Conservation (phyloP, 805 yeast species). For the Ogataea pignaliae region DNA sequence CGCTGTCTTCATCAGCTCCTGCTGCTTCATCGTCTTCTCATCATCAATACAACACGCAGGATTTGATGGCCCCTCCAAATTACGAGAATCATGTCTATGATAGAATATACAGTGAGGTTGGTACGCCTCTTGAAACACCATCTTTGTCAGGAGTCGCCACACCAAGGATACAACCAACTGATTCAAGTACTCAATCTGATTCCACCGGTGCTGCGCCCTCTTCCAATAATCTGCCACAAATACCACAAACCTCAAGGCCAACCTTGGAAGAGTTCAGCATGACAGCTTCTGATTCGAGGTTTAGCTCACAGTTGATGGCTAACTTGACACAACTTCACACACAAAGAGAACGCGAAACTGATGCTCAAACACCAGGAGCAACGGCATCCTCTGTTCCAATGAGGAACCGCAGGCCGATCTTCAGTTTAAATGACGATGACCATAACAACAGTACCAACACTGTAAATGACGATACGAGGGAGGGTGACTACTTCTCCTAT, state of each 20-base stretch:
- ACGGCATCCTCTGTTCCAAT: slow-evolving; percentile 1
- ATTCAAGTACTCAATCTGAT: background rate
- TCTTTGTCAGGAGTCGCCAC: slow-evolving; percentile 33
- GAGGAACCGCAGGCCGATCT: slow-evolving; percentile 24
- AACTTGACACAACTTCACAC: slow-evolving; percentile 47
- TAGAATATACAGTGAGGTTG: slow-evolving; percentile 64
- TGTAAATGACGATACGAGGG: background rate
- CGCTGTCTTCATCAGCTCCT: background rate
- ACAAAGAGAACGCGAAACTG: slow-evolving; percentile 42
- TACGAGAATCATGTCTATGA: slow-evolving; percentile 82
- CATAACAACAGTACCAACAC: too few relatives aligned
- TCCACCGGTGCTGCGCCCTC: background rate
- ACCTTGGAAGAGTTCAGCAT: slow-evolving; percentile 21
- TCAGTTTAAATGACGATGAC: slow-evolving; percentile 20
- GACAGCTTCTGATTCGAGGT: slow-evolving; percentile 21
- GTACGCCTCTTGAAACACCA: slow-evolving; percentile 45
- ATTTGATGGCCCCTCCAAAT: slow-evolving; percentile 75
- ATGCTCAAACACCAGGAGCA: slow-evolving; percentile 1
- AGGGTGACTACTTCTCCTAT: slow-evolving; percentile 1
- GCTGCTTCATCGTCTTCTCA: background rate
- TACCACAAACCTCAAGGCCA: slow-evolving; percentile 1
- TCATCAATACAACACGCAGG: slow-evolving; percentile 30
- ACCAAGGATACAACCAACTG: slow-evolving; percentile 8
- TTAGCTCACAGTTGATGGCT: slow-evolving; percentile 38
- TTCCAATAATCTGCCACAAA: background rate